Conservation (phyloP, 164 flowering plant genomes). For the Berberis vulgaris region DNA sequence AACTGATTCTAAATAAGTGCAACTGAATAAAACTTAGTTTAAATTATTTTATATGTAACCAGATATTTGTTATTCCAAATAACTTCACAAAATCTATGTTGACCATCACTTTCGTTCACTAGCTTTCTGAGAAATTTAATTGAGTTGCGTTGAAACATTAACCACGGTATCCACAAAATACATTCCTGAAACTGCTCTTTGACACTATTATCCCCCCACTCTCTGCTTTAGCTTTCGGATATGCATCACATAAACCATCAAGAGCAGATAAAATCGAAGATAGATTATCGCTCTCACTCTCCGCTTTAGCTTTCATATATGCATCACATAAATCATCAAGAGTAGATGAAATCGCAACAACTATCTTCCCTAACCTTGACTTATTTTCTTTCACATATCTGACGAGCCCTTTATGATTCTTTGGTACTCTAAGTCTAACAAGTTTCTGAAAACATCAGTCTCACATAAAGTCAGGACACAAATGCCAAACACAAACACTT, state of each 20-base stretch:
- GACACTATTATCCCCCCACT: slow-evolving; percentile 15
- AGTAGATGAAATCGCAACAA: too few relatives aligned
- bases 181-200: slow-evolving; percentile 42
- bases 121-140: slow-evolving; percentile 28
- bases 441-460: slow-evolving; percentile 44
- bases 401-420: slow-evolving; percentile 46
- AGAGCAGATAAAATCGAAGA: slow-evolving; percentile 54
- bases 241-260: slow-evolving; percentile 27
- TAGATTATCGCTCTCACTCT: slow-evolving; percentile 24
- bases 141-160: slow-evolving; percentile 87
- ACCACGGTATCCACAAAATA: slow-evolving; percentile 78
- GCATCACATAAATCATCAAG: too few relatives aligned
- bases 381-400: slow-evolving; percentile 38
- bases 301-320: too few relatives aligned
- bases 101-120: slow-evolving; percentile 36
- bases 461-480: too few relatives aligned
- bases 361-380: slow-evolving; percentile 10
- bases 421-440: slow-evolving; percentile 44
- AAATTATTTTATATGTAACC: too few relatives aligned
- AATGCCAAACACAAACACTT: too few relatives aligned
- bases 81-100: slow-evolving; percentile 91
- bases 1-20: too few relatives aligned
- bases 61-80: slow-evolving; percentile 39
- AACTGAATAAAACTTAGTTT: too few relatives aligned
- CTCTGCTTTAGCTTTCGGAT: slow-evolving; percentile 14